A percentile compares a stretch with the other conserved stretches of the same genome.
phyloP scores from a whole-genome alignment of 2,329 filamentous ascomycete genomes.

The Ophiostoma populinum region DNA sequence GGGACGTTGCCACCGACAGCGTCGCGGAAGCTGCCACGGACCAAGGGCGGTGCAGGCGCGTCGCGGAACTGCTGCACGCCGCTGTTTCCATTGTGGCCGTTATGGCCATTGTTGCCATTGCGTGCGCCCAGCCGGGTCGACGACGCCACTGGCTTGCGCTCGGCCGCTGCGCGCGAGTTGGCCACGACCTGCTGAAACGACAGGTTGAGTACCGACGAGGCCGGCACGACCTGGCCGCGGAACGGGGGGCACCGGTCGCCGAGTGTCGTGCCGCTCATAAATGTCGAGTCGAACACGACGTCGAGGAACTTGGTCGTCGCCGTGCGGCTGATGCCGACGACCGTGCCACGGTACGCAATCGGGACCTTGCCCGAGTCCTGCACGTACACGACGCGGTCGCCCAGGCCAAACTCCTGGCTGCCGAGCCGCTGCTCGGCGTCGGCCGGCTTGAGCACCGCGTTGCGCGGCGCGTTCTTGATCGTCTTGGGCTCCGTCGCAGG shows the following conservation, averaged over 20 bases:
- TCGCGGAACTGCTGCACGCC: conserved; percentile 42
- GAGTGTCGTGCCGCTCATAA: conserved; percentile 92
- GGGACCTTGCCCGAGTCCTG: conserved; percentile 88
- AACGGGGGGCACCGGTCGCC: conserved; percentile 84
- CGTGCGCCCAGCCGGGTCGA: conserved; percentile 28
- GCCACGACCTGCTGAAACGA: conserved; percentile 66
- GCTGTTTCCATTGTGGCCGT: conserved; percentile 16
- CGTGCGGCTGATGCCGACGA: conserved; percentile 86
- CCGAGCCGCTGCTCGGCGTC: conserved; percentile 89
- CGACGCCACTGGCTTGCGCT: conserved; percentile 31
- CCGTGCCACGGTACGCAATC: conserved; percentile 77
- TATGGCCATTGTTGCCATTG: conserved; percentile 33
- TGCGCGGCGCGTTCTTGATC: conserved; percentile 66
- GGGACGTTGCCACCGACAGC: conserved; percentile 25
- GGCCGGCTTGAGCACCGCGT: conserved; percentile 76
- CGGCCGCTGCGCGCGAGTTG: conserved; percentile 39
- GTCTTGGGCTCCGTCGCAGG: conserved; percentile 44
- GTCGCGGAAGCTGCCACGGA: conserved; percentile 40
- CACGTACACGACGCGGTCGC: conserved; percentile 85
- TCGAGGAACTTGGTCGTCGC: conserved; percentile 70
- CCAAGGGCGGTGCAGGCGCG: conserved; percentile 33
- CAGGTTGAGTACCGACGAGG: conserved; percentile 78
- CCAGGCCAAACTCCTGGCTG: conserved; percentile 66
- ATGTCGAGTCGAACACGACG: conserved; percentile 81
- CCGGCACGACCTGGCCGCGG: conserved; percentile 79